These are phyloP conservation scores for Vigna angularis DNA, from an alignment of 306 rosid species.

Conservation along the genomic window DNA sequence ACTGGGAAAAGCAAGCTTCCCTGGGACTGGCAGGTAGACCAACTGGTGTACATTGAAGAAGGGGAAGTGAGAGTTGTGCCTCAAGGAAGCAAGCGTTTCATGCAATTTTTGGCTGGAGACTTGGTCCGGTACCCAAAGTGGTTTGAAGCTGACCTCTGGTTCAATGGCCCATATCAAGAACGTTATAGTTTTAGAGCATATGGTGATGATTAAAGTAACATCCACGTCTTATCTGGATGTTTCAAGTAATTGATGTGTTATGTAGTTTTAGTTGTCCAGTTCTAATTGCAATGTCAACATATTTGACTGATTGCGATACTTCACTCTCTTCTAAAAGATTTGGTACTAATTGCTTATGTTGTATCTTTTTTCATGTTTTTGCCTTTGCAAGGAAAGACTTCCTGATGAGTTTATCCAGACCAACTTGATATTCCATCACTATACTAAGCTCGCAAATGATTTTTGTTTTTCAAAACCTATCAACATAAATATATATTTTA, in stretches of 20 bases:
- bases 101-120: constrained; percentile 87
- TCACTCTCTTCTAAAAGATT: constrained; percentile 9
- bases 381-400: not conserved
- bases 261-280: not conserved
- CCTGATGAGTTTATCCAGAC: not conserved
- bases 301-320: constrained; percentile 3
- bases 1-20: constrained; percentile 79
- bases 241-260: not conserved
- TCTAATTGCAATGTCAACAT: constrained; percentile 5
- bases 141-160: constrained; percentile 92
- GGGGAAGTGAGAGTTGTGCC: constrained; percentile 94
- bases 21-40: constrained; percentile 98
- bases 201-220: constrained; percentile 64
- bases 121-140: constrained; percentile 85
- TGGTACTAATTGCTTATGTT: not conserved
- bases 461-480: too few relatives aligned
- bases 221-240: constrained; percentile 18
- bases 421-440: not conserved
- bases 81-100: constrained; percentile 80
- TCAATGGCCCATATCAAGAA: constrained; percentile 88
- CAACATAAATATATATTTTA: not conserved
- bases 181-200: constrained; percentile 81
- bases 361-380: constrained; percentile 3
- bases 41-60: constrained; percentile 87
- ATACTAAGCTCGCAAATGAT: too few relatives aligned